phyloP scores from a whole-genome alignment of 139 green algal genomes.

The Chlamydomonas urium region DNA sequence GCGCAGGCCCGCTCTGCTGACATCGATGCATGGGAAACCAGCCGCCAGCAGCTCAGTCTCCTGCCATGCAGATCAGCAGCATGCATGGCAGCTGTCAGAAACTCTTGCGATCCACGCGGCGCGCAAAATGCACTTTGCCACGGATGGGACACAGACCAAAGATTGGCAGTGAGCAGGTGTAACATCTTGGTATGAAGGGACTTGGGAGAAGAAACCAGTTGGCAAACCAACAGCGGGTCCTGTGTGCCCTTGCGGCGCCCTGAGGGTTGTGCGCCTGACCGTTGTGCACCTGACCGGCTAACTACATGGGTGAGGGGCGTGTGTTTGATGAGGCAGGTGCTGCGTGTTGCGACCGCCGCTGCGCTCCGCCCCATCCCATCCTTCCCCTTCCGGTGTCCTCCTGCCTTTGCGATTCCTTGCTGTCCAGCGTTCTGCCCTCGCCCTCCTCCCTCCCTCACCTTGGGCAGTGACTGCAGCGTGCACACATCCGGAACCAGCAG shows the following conservation, averaged over 20 bases:
- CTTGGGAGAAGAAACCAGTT: not conserved
- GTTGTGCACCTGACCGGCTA: not conserved
- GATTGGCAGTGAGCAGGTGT: not conserved
- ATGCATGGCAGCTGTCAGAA: not conserved
- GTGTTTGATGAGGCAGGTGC: no score
- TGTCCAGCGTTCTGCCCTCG: not conserved
- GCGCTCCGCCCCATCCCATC: no score
- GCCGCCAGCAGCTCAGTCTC: constrained; percentile 78
- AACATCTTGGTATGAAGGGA: not conserved
- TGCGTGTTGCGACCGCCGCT: no score
- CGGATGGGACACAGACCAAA: not conserved
- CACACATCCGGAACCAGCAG: constrained; percentile 56
- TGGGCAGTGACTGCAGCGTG: constrained; percentile 19
- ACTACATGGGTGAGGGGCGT: not conserved
- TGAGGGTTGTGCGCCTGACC: not conserved
- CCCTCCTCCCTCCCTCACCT: not conserved
- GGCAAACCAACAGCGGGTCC: not conserved
- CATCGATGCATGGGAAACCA: constrained; percentile 89
- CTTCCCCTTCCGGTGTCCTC: not conserved
- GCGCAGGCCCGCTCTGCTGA: constrained; percentile 64
- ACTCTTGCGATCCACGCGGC: not conserved
- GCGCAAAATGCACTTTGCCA: not conserved
- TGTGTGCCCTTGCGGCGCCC: no score
- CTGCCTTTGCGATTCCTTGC: not conserved
- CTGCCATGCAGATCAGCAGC: constrained; percentile 17